phyloP scores from a whole-genome alignment of 495 filamentous ascomycete genomes.

The Halenospora varia region DNA sequence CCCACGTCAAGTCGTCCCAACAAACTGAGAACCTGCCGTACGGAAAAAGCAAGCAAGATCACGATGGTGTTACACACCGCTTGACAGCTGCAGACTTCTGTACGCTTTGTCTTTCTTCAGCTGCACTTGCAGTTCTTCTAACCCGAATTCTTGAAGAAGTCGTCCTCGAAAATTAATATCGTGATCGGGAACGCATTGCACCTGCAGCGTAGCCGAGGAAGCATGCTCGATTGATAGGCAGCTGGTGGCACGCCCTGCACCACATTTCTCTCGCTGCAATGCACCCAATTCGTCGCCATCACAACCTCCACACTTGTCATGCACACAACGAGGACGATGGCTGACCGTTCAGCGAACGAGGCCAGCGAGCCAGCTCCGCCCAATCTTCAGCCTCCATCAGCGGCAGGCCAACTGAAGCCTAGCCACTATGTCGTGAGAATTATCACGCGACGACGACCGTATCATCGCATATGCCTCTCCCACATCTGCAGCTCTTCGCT shows the following conservation, averaged over 20 bases:
- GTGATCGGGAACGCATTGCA: neutral
- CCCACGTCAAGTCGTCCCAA: too few relatives aligned
- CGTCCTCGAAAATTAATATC: neutral
- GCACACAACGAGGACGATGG: neutral
- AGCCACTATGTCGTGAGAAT: neutral
- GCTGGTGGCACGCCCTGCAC: neutral
- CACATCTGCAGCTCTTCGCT: too few relatives aligned
- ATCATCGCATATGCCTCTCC: neutral
- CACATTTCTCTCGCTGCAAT: conserved; percentile 5
- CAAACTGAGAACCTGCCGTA: too few relatives aligned
- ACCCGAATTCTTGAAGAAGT: too few relatives aligned
- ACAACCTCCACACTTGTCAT: neutral
- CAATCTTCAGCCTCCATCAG: conserved; percentile 4
- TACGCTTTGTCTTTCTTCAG: neutral
- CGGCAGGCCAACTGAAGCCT: neutral
- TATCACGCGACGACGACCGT: neutral
- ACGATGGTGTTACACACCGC: neutral
- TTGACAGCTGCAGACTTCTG: neutral
- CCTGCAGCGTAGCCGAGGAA: neutral
- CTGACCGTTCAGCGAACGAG: neutral
- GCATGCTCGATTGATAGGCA: neutral
- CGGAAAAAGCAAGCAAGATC: neutral
- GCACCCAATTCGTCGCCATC: neutral
- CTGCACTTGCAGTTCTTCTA: neutral
- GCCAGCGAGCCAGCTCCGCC: neutral